Base-by-base conservation (phyloP, 1,284 basidiomycete species). In the Pseudozyma hubeiensis region DNA sequence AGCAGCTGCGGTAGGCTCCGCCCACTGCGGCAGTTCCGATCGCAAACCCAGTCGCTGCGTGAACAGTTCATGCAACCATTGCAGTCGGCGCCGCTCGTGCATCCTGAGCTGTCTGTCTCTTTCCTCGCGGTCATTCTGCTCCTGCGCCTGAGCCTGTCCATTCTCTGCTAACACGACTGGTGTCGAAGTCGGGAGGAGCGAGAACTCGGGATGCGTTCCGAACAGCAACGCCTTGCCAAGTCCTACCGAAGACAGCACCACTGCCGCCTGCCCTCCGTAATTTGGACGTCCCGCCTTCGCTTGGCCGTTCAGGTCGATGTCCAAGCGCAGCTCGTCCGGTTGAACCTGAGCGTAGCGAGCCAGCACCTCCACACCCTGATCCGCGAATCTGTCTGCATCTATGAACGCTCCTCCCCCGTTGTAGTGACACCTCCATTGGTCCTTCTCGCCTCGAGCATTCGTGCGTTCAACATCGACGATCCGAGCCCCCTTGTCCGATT, bases 121-220 rank as follows among this genome's bases (percentile, higher is more conserved):
- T 46, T 65, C 57, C 8, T 58, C 45, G 31, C 46, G 29, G 43
- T 72, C 64, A 2, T 3, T 54, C 2, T 61, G 19, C 34, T 64
- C 61, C n/a, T 60, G 58, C 5, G 11, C 41, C 40, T 47, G 46
- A 6, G 43, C 31, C 16, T 30, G 39, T 30, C 53, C 17, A 24
- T 73, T 73, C 49, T 73, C 61, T 4, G 64, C 60, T 49, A 59
- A 17, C 53, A 54, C 11, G n/a, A 73, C 64, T 14, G 70, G 70
- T n/a, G 64, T 67, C 19, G 70, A 73, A 0, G 60, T 60, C 7
- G 55, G 85, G 79, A 70, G 34, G 39, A 89, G 79, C 3, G 90
- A 87, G 74, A 89, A 89, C 80, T 92, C 92, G 19, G 90, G 86
- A 75, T 89, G 90, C 0, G 89, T 86, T 3, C 88, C 88, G 87